Conservation (phyloP, 2,329 filamentous ascomycete genomes). For the Hysterium pulicare region DNA sequence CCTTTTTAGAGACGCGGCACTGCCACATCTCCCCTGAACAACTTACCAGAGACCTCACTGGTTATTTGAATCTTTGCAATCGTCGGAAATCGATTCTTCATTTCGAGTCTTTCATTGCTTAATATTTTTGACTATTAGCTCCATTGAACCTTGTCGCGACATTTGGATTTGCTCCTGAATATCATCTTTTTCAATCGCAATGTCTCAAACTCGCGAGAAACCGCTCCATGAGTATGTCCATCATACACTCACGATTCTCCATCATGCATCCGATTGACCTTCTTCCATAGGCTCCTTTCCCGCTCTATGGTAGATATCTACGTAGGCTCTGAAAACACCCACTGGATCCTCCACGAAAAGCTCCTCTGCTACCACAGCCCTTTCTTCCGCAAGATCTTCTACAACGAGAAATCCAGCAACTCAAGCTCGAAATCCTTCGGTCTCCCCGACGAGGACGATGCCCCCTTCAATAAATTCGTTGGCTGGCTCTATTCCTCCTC, state of each 20-base stretch:
- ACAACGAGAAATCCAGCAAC: conserved; percentile 28
- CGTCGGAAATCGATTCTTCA: too few species aligned
- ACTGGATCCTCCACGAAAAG: conserved; percentile 56
- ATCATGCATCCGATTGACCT: neutral
- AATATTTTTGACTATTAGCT: too few species aligned
- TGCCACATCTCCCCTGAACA: too few species aligned
- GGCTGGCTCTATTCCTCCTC: conserved; percentile 52
- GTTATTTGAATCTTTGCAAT: too few species aligned
- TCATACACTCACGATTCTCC: neutral
- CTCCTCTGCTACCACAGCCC: conserved; percentile 53
- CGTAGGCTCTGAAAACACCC: conserved; percentile 52
- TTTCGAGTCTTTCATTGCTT: too few species aligned
- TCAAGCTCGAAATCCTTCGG: conserved; percentile 40
- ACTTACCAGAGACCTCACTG: too few species aligned
- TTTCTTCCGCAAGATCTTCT: conserved; percentile 54
- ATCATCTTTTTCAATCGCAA: conserved; percentile 3
- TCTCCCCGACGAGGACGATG: conserved; percentile 52
- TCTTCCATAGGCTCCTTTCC: conserved; percentile 47
- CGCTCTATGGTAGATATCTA: conserved; percentile 55
- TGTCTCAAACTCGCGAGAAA: conserved; percentile 27
- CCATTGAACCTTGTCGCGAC: too few species aligned
- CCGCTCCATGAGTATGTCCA: conserved; percentile 41
- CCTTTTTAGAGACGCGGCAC: too few species aligned
- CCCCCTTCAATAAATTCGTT: conserved; percentile 51
- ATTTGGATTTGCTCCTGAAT: too few species aligned